Evolutionary conservation across 1,139 yeast genomes (phyloP).

Genomic region (Saccharomyces hybrid): DNA sequence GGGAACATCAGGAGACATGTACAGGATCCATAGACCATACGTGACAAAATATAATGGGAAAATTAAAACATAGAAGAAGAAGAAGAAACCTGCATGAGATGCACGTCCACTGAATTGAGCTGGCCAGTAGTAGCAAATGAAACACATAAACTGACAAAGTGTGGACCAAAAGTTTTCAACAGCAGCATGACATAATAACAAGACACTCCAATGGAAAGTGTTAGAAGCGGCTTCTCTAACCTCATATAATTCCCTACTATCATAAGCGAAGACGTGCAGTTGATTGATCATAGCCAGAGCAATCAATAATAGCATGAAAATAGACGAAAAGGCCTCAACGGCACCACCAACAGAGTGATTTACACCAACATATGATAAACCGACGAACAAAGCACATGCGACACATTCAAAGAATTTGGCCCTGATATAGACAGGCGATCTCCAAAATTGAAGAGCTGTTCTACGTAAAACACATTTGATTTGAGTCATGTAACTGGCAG

Average conservation of each 20-base stretch:
- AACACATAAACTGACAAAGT: conserved; percentile 37
- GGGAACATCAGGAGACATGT: conserved; percentile 43
- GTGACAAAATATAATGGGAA: conserved; percentile 41
- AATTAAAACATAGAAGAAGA: conserved; percentile 37
- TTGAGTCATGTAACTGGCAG: conserved; percentile 37
- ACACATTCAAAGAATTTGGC: conserved; percentile 43
- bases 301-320: conserved; percentile 49
- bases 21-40: conserved; percentile 46
- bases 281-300: conserved; percentile 53
- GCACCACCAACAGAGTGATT: conserved; percentile 41
- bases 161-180: conserved; percentile 43
- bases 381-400: conserved; percentile 44
- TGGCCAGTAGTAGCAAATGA: conserved; percentile 39
- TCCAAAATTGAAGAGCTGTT: conserved; percentile 41
- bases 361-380: conserved; percentile 44
- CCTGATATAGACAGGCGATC: conserved; percentile 44
- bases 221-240: conserved; percentile 56
- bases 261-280: conserved; percentile 41
- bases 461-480: conserved; percentile 37
- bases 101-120: conserved; percentile 36
- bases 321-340: conserved; percentile 44
- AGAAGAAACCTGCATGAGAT: conserved; percentile 40
- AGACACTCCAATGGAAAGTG: conserved; percentile 52
- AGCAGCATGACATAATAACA: conserved; percentile 36
- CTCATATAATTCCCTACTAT: conserved; percentile 48